Base-by-base conservation (phyloP, 257 asterid genomes). In the Nicotiana undulata region DNA sequence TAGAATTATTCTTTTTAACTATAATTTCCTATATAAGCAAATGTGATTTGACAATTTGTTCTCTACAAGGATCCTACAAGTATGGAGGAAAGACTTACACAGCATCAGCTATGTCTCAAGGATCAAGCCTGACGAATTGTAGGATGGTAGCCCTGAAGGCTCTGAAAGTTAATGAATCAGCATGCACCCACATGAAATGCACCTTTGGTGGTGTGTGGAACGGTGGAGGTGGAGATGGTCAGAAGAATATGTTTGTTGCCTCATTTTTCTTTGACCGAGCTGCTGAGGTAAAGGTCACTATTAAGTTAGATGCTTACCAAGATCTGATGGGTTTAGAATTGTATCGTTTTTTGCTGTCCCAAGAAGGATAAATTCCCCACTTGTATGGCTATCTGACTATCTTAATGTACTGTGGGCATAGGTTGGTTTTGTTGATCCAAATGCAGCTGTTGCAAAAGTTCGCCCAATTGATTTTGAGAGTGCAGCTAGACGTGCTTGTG, bases 201-300 rank as follows among this genome's bases (percentile, higher is more conserved):
- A 93, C 99, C 40, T 95, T 95, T 86, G 98, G 97, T 28, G 99
- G 97, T 58, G 86, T 95, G 80, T 95, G 99, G 99, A 95, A 90
- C 67, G 99, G 99, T 53, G 98, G 99, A 46, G 97, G 99, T 34
- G 98, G 98, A 8, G 97, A 93, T 86, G 99, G 98, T 80, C 98
- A 89, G 87, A 95, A 91, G 90, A 93, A 92, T 87, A 87, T 95
- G 56, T 95, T 92, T 63, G 98, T 95, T 55, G 98, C 99, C 74
- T 95, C 99, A 44, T 95, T 95, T 84, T 95, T 95, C 86, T 95
- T 92, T 74, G 97, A 93, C 84, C 90, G 98, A 90, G 99, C 99
- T 78, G 94, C 93, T 44, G 97, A 95, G 98, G 99, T 93, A 88
- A 55, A 77, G 76, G 79, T 17, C 51, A 49, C 78, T 63, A 77